phyloP scores from a whole-genome alignment of 108 stramenopile species.

The Cyclotella choctawhatcheeana region DNA sequence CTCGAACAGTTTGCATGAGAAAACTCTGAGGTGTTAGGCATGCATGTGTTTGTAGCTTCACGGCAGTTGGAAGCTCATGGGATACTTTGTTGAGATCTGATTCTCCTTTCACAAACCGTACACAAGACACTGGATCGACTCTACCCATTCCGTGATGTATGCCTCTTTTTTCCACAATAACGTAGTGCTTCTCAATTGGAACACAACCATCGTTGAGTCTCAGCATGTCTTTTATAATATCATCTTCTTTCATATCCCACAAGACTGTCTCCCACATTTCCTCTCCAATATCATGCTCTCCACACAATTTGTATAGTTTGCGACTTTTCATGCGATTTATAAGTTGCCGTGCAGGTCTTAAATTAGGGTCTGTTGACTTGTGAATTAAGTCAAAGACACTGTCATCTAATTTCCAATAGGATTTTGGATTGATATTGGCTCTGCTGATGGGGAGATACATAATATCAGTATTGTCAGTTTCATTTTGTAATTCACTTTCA shows the following conservation, averaged over 20 bases:
- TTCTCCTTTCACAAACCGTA: constrained; percentile 71
- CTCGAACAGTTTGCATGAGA: constrained; percentile 50
- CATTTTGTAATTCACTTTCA: not conserved
- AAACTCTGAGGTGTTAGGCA: constrained; percentile 41
- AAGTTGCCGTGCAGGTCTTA: constrained; percentile 60
- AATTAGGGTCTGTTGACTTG: constrained; percentile 37
- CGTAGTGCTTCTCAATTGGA: constrained; percentile 48
- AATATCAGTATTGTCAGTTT: constrained; percentile 2
- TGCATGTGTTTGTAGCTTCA: constrained; percentile 17
- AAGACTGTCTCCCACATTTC: constrained; percentile 23
- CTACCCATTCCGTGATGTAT: constrained; percentile 77
- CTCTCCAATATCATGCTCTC: constrained; percentile 21
- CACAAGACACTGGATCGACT: constrained; percentile 67
- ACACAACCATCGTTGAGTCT: constrained; percentile 13
- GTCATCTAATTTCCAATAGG: constrained; percentile 63
- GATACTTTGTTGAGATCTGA: constrained; percentile 25
- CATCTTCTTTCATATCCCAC: constrained; percentile 36
- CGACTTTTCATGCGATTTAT: constrained; percentile 54
- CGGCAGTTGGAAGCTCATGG: constrained; percentile 60
- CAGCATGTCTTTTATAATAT: constrained; percentile 51
- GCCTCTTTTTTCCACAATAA: constrained; percentile 65
- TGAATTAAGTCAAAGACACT: constrained; percentile 64
- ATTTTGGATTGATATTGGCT: constrained; percentile 56
- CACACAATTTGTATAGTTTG: constrained; percentile 70
- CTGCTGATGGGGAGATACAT: constrained; percentile 65